Conservation (phyloP, 2,329 filamentous ascomycete genomes). For the Cyphellophora attinorum region DNA sequence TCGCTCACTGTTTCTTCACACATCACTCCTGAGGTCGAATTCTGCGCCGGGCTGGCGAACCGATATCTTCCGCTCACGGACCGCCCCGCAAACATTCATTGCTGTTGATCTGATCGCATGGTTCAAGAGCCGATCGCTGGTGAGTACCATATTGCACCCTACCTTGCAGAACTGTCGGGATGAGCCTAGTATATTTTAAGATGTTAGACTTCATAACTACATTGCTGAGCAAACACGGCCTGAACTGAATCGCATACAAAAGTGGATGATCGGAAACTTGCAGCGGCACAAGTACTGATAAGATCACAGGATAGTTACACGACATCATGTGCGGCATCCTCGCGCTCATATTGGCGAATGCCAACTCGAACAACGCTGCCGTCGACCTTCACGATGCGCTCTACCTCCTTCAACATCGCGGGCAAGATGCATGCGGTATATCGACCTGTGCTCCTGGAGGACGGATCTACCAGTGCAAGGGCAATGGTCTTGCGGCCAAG, state of each 20-base stretch:
- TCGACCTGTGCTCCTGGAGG: constrained; percentile 65
- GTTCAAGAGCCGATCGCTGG: no score
- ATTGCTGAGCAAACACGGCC: constrained; percentile 12
- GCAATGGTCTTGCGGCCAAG: constrained; percentile 75
- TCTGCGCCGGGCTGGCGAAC: no score
- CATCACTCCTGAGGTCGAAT: no score
- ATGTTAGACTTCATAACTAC: constrained; percentile 41
- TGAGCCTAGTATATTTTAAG: constrained; percentile 33
- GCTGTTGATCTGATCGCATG: no score
- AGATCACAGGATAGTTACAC: no score
- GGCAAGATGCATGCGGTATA: constrained; percentile 84
- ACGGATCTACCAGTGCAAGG: constrained; percentile 80
- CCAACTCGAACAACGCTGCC: constrained; percentile 39
- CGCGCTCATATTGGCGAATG: constrained; percentile 50
- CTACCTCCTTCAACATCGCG: constrained; percentile 66
- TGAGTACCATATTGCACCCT: no score
- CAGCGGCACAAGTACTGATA: no score
- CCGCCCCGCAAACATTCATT: no score
- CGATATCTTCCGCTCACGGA: no score
- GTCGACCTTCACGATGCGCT: constrained; percentile 61
- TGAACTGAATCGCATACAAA: constrained; percentile 9
- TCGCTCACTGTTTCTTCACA: no score
- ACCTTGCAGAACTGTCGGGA: constrained; percentile 20
- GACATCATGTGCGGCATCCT: constrained; percentile 56
- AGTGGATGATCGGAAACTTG: no score